Evolutionary conservation across 108 stramenopile species (phyloP).

Genomic region (Cylindrotheca fusiformis): DNA sequence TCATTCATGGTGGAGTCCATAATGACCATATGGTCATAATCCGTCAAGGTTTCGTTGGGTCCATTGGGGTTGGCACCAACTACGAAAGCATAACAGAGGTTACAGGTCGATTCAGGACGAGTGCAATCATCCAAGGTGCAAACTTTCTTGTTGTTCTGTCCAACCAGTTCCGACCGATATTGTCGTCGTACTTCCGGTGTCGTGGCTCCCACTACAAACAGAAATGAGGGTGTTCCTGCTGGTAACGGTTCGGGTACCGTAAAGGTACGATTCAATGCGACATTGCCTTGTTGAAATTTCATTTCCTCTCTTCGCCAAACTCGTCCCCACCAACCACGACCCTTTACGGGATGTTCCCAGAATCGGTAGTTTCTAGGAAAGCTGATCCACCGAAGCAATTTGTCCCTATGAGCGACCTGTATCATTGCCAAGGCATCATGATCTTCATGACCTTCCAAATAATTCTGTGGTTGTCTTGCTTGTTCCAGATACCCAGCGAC

Average conservation of each 20-base stretch:
- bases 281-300: not conserved
- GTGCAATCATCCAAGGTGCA: not conserved
- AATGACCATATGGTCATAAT: not conserved
- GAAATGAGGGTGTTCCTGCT: not conserved
- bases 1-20: not conserved
- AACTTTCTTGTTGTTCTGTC: not conserved
- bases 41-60: not conserved
- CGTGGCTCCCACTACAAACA: conserved; percentile 1
- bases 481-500: conserved; percentile 7
- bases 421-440: conserved; percentile 30
- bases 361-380: conserved; percentile 22
- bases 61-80: conserved; percentile 2
- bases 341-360: conserved; percentile 59
- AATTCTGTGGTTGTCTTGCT: conserved; percentile 21
- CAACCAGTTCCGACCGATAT: not conserved
- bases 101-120: not conserved
- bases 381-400: not conserved
- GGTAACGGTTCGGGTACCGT: not conserved
- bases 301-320: conserved; percentile 27
- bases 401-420: not conserved
- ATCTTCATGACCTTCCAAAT: conserved; percentile 52
- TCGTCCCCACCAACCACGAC: conserved; percentile 29
- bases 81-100: conserved; percentile 14
- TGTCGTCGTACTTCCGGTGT: not conserved
- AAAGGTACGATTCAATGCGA: not conserved